These are phyloP conservation scores for Rhynchospora breviuscula DNA, from an alignment of 176 grass and related monocot species.

Conservation along the genomic window DNA sequence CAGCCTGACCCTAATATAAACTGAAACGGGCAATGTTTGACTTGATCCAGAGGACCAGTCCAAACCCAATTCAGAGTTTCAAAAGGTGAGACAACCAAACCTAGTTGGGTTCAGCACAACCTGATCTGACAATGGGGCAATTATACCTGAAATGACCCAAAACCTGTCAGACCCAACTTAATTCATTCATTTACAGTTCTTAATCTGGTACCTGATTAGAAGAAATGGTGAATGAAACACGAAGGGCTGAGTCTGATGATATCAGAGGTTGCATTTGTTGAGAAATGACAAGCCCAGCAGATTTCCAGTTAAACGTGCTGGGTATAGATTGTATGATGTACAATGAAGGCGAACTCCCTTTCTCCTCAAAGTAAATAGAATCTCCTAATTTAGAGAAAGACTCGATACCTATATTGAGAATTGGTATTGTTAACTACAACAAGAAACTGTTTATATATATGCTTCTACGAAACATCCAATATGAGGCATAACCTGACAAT, in stretches of 20 bases:
- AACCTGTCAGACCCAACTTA: background rate
- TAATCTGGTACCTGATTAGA: constrained; percentile 26
- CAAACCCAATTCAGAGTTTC: background rate
- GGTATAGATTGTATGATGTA: constrained; percentile 82
- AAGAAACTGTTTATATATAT: background rate
- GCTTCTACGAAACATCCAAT: background rate
- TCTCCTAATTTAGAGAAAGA: constrained; percentile 92
- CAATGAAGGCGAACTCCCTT: constrained; percentile 37
- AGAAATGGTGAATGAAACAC: constrained; percentile 49
- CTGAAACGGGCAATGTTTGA: background rate
- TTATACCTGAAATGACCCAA: background rate
- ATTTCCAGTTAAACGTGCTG: constrained; percentile 74
- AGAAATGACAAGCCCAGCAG: constrained; percentile 43
- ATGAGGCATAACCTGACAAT: background rate
- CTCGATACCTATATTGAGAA: constrained; percentile 50
- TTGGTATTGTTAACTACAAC: background rate
- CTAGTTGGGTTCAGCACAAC: background rate
- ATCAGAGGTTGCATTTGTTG: constrained; percentile 42
- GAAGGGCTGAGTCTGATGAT: constrained; percentile 55
- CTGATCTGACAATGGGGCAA: background rate
- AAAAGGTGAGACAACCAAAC: background rate
- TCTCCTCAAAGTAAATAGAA: constrained; percentile 88
- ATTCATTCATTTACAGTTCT: background rate
- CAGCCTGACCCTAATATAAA: background rate
- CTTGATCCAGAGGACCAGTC: background rate